Base-by-base conservation (phyloP, 2,329 filamentous ascomycete genomes). In the Talaromyces sp. region DNA sequence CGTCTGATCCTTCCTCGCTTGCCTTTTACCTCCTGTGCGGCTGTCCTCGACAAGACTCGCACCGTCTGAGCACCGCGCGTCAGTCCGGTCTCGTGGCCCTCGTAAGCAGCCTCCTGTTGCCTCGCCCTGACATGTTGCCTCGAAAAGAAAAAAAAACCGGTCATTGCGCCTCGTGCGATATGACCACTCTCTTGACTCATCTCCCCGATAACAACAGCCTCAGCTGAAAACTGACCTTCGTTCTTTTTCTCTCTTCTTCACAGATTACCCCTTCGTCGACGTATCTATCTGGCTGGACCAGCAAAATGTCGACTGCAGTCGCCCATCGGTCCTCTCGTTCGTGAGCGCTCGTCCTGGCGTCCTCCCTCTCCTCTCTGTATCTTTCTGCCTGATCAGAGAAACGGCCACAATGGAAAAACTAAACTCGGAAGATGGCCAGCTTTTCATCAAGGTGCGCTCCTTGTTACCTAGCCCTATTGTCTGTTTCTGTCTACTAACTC, bases 391-490 rank as follows among this genome's bases (percentile, higher is more conserved):
- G 65, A 67, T 67, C 49, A 53, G 49, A 30, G 49, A 53, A 5
- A 8, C 27, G 28, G 69, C 65, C 67, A 63, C 47, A 66, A 80
- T 80, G 78, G 78, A 80, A 74, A 78, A 78, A 70, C 72, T 80
- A 61, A 78, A 80, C 72, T 78, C 75, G 67, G 77, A 80, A 72
- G 78, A 80, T 76, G 78, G 78, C 70, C 78, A 80, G 70, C 74
- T 79, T 68, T 80, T 80, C 71, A 75, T 80, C 64, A 80, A 79
- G 69, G 78, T 80, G 62, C 57, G 74, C 69, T 13, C 25, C 25
- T 39, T 36, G 42, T 44, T 19, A 61, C 6, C 44, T 19, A 19
- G 3, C n/a, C 4, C 10, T 19, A 8, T n/a, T 33, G 36, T 22
- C 5, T 60, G 39, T 42, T 30, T 62, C 59, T 55, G 36, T 25